Evolutionary conservation across 768 basidiomycete genomes (phyloP).

Genomic region (Tephrocybe rancida): DNA sequence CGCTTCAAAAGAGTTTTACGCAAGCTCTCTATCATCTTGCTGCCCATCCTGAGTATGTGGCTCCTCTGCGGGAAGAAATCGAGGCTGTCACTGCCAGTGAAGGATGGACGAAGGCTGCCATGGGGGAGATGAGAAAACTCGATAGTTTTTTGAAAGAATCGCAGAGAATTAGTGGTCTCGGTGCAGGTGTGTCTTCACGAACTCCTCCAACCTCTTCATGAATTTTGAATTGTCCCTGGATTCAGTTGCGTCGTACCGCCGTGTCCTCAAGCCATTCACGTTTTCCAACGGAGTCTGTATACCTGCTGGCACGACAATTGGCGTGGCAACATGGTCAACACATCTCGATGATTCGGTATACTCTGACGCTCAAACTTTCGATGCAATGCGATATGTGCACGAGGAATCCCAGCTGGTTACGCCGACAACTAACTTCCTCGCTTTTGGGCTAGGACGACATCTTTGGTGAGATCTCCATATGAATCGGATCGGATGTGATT

Average conservation of each 20-base stretch:
- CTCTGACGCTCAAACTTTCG: slow-evolving; percentile 34
- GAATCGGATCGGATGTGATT: not conserved
- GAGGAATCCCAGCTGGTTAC: slow-evolving; percentile 33
- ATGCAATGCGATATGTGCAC: slow-evolving; percentile 44
- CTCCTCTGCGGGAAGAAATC: slow-evolving; percentile 44
- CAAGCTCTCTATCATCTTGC: slow-evolving; percentile 41
- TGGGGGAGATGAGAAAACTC: slow-evolving; percentile 40
- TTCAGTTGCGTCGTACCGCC: slow-evolving; percentile 22
- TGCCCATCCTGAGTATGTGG: slow-evolving; percentile 30
- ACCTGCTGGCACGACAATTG: slow-evolving; percentile 25
- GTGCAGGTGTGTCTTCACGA: slow-evolving; percentile 22
- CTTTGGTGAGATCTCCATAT: slow-evolving; percentile 18
- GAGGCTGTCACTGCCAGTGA: slow-evolving; percentile 35
- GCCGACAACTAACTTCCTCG: slow-evolving; percentile 25
- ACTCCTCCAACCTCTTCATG: not conserved
- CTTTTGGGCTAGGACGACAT: slow-evolving; percentile 34
- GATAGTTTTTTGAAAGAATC: slow-evolving; percentile 49
- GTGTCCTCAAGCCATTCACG: slow-evolving; percentile 20
- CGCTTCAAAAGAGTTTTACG: slow-evolving; percentile 33
- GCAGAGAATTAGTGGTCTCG: slow-evolving; percentile 28
- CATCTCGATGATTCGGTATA: slow-evolving; percentile 9
- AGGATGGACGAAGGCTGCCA: slow-evolving; percentile 36
- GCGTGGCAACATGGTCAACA: slow-evolving; percentile 8
- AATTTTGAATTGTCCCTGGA: not conserved
- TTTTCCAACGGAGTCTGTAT: slow-evolving; percentile 27